Base-by-base conservation (phyloP, 805 yeast genomes). In the Naumovozyma castellii region DNA sequence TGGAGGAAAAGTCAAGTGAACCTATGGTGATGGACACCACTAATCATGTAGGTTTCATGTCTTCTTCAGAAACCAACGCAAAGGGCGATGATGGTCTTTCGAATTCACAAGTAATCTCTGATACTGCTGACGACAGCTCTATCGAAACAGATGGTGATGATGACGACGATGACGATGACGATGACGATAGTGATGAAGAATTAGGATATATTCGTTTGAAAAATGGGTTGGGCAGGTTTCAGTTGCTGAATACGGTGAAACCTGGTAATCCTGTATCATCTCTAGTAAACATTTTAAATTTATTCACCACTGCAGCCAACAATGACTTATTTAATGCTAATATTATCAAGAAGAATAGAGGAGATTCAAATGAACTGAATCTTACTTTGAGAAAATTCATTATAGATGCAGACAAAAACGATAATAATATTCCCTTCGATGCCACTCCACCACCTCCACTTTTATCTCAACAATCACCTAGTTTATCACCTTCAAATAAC, bases 181-280 rank as follows among this genome's bases (percentile, higher is more conserved):
- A 55, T 32, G 62, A 43, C 15, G 43, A 52, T 40, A 51, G 50
- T 39, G 58, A 61, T 25, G 76, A 75, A 37, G 58, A 66, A 14
- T 28, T 31, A 9, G 50, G 45, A 14, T 54, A 50, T 32, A 49
- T 56, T 14, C 42, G 40, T 13, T 40, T 56, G 32, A 54, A 53
- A 40, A 48, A 53, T 34, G 55, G 56, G 3, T 29, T 51, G 8
- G 59, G 61, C 18, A 68, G 72, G 34, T 86, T 81, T 53, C 94
- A 84, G 50, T 58, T 85, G 19, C 63, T 87, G 35, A 87, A 86
- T 49, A 87, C 78, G 41, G 82, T 87, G 35, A 83, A 82, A 49
- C 73, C 83, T 30, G 95, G 96, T 0, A 68, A 90, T 12, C 94
- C 97, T 0, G 65, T 90, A 17, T 82, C 95, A 0, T 85, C 97